Percentiles rank a stretch among this genome's conserved stretches.
These are phyloP conservation scores for Schizophyllum commune DNA, from an alignment of 1,284 basidiomycete species.

Conservation along the genomic window DNA sequence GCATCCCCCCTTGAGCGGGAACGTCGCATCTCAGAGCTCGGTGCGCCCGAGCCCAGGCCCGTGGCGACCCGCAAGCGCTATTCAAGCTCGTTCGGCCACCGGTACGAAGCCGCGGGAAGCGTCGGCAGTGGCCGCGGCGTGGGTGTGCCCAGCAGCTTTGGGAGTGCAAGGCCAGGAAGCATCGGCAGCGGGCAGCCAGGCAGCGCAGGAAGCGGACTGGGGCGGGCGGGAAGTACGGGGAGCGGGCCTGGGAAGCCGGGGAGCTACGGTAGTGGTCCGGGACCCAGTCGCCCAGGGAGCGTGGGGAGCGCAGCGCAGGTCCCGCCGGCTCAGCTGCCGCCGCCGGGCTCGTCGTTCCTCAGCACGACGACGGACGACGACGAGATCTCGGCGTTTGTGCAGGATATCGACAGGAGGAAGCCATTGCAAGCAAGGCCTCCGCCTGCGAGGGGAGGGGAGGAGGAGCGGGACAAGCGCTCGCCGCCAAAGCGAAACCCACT, in stretches of 20 bases:
- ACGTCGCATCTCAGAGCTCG: neutral
- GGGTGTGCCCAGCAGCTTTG: neutral
- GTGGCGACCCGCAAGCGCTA: slow-evolving; percentile 41
- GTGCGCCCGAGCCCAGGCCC: neutral
- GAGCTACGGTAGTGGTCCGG: slow-evolving; percentile 6
- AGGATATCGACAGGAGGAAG: slow-evolving; percentile 61
- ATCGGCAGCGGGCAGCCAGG: slow-evolving; percentile 33
- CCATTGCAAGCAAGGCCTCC: slow-evolving; percentile 42
- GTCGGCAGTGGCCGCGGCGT: slow-evolving; percentile 20
- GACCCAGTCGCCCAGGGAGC: slow-evolving; percentile 26
- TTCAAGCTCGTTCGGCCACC: slow-evolving; percentile 67
- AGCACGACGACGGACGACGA: slow-evolving; percentile 57
- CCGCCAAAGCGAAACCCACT: slow-evolving; percentile 1
- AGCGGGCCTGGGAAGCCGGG: neutral
- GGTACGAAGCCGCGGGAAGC: slow-evolving; percentile 39
- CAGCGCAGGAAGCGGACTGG: slow-evolving; percentile 13
- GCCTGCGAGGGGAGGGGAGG: slow-evolving; percentile 19
- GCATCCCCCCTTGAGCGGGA: neutral
- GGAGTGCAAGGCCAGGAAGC: neutral
- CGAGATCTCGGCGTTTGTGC: slow-evolving; percentile 67
- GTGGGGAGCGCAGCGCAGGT: slow-evolving; percentile 15
- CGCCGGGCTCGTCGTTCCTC: slow-evolving; percentile 29
- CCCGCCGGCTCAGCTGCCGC: slow-evolving; percentile 12
- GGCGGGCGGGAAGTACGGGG: slow-evolving; percentile 6
- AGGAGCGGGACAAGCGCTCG: slow-evolving; percentile 11